Percentiles rank a stretch among this genome's conserved stretches.
phyloP scores from a whole-genome alignment of 2,329 filamentous ascomycete species.

The Penicillium crustosum region DNA sequence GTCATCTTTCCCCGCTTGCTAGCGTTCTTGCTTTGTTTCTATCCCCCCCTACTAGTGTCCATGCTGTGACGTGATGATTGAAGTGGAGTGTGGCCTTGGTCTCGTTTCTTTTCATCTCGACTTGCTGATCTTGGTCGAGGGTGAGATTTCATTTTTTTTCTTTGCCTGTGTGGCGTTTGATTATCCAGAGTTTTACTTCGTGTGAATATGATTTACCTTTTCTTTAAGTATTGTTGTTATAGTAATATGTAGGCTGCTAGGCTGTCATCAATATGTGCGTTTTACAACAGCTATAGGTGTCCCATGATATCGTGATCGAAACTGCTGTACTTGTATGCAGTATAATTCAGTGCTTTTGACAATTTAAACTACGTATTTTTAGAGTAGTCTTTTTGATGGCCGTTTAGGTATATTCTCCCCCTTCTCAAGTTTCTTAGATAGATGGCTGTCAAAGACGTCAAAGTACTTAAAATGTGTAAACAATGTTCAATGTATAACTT shows the following conservation, averaged over 20 bases:
- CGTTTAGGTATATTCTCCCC: too few relatives aligned
- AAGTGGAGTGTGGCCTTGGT: not conserved
- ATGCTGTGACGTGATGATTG: conserved; percentile 2
- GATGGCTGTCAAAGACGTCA: too few relatives aligned
- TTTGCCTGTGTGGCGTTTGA: conserved; percentile 13
- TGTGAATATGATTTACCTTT: conserved; percentile 25
- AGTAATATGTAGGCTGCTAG: not conserved
- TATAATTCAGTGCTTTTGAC: not conserved
- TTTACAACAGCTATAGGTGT: not conserved
- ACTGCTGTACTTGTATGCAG: not conserved
- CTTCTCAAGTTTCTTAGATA: too few relatives aligned
- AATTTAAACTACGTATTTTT: not conserved
- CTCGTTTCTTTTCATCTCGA: not conserved
- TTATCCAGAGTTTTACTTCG: conserved; percentile 19
- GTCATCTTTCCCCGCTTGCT: conserved; percentile 7
- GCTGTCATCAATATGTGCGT: not conserved
- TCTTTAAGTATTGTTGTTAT: not conserved
- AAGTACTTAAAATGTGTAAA: too few relatives aligned
- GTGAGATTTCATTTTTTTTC: not conserved
- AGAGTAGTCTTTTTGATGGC: too few relatives aligned
- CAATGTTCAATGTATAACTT: too few relatives aligned
- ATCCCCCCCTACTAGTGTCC: not conserved
- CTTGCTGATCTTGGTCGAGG: not conserved
- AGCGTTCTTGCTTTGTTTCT: conserved; percentile 11
- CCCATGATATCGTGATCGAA: not conserved